Percentiles rank a stretch among this genome's conserved stretches.
Conservation (phyloP, 2,329 filamentous ascomycete species). For the Nothophoma quercina region DNA sequence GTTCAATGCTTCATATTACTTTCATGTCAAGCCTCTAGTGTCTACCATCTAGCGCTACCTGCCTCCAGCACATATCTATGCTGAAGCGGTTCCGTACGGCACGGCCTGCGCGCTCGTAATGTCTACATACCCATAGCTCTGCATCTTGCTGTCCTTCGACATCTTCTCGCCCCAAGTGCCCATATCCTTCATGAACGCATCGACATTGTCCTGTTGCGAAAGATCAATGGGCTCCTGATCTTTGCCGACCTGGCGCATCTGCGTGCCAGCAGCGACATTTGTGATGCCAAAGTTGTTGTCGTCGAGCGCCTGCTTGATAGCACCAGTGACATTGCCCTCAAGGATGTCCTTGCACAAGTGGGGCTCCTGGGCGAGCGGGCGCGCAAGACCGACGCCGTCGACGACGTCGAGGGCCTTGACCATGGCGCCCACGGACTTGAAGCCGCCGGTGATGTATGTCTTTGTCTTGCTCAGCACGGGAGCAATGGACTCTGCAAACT, state of each 20-base stretch:
- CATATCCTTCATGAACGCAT: conserved; percentile 60
- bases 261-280: conserved; percentile 57
- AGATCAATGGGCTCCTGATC: conserved; percentile 63
- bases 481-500: conserved; percentile 64
- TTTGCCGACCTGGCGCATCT: conserved; percentile 62
- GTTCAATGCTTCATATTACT: no score
- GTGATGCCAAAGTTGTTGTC: conserved; percentile 62
- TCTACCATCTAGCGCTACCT: no score
- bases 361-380: conserved; percentile 62
- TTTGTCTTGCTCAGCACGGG: conserved; percentile 64
- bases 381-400: conserved; percentile 67
- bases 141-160: conserved; percentile 48
- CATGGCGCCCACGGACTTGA: conserved; percentile 65
- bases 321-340: conserved; percentile 51
- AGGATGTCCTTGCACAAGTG: conserved; percentile 56
- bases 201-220: conserved; percentile 56
- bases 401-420: conserved; percentile 64
- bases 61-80: background rate
- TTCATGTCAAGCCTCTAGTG: no score
- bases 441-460: conserved; percentile 66
- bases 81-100: conserved; percentile 46
- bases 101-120: conserved; percentile 46
- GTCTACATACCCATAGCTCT: conserved; percentile 57
- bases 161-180: conserved; percentile 53
- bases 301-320: conserved; percentile 58